Evolutionary conservation across 140 eudicot species (phyloP).

Genomic region (Senecio squalidus): DNA sequence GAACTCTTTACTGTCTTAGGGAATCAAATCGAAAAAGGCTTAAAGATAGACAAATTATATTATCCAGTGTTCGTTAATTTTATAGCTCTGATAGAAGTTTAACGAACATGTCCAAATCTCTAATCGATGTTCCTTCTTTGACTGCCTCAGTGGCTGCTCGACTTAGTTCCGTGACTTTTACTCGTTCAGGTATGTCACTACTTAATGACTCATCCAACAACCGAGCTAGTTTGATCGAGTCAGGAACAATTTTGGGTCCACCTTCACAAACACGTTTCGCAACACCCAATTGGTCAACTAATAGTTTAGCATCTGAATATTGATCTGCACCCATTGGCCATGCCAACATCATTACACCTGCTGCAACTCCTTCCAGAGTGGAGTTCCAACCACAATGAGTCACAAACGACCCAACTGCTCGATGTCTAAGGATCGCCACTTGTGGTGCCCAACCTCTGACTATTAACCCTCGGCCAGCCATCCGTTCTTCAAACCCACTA

Average conservation of each 20-base stretch:
- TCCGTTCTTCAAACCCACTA: not conserved
- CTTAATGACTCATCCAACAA: not conserved
- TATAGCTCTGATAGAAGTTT: not conserved
- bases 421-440: not conserved
- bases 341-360: not conserved
- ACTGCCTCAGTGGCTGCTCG: not conserved
- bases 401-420: not conserved
- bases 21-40: not conserved
- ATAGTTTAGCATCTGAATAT: not conserved
- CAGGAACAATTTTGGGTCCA: not conserved
- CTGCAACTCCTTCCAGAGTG: not conserved
- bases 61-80: not conserved
- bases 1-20: too few species aligned
- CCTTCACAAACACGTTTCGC: not conserved
- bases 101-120: not conserved
- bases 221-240: not conserved
- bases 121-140: not conserved
- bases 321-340: not conserved
- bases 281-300: not conserved
- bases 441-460: not conserved
- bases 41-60: not conserved
- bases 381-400: conserved; percentile 3
- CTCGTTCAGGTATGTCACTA: not conserved
- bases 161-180: not conserved
- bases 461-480: not conserved